These are phyloP conservation scores for Sporothrix pallida DNA, from an alignment of 2,329 filamentous ascomycete species.

Conservation along the genomic window DNA sequence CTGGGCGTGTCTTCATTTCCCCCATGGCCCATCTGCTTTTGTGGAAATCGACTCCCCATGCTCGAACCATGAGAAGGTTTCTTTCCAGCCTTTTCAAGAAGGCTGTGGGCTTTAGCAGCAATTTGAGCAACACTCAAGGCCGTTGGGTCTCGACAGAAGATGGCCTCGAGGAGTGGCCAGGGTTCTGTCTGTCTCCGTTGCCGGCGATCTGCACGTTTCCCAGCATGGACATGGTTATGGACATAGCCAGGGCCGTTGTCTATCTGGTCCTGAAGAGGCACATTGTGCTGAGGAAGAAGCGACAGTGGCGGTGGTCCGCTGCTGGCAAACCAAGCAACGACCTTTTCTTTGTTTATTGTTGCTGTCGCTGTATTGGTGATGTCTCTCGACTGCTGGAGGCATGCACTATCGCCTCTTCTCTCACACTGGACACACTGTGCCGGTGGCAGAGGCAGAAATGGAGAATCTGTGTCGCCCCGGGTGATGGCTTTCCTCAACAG, in stretches of 20 bases:
- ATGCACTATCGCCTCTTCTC: conserved; percentile 31
- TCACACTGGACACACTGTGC: conserved; percentile 34
- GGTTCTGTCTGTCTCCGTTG: no score
- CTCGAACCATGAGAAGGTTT: background rate
- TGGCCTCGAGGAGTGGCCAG: conserved; percentile 29
- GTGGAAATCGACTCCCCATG: background rate
- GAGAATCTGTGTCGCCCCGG: conserved; percentile 29
- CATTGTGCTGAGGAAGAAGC: conserved; percentile 35
- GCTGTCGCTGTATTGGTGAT: background rate
- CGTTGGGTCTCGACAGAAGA: conserved; percentile 35
- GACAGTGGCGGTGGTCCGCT: conserved; percentile 36
- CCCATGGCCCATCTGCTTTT: background rate
- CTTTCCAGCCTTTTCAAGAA: conserved; percentile 26
- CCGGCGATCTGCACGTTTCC: background rate
- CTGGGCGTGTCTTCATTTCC: background rate
- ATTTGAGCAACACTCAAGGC: conserved; percentile 27
- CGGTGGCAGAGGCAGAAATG: conserved; percentile 32
- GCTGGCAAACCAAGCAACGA: conserved; percentile 35
- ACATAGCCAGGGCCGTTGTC: background rate
- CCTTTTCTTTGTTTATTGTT: background rate
- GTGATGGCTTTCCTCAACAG: conserved; percentile 29
- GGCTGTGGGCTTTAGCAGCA: conserved; percentile 6
- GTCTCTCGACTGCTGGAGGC: conserved; percentile 37
- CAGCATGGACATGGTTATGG: background rate
- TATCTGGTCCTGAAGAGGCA: conserved; percentile 31